Conservation (phyloP, 1,139 yeast genomes). For the Lodderomyces theae region DNA sequence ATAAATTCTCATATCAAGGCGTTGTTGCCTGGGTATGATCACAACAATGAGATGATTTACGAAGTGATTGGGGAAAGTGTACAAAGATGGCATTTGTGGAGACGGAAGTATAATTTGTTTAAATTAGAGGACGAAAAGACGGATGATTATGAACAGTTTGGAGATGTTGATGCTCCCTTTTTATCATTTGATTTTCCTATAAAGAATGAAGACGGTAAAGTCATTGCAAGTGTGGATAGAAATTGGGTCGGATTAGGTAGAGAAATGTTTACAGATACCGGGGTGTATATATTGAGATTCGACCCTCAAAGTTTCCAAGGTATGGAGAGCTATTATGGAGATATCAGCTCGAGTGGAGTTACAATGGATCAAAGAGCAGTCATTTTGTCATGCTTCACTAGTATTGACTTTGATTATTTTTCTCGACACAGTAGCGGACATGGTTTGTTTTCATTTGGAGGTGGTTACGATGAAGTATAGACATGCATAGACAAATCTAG, state of each 20-base stretch:
- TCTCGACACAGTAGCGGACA: constrained; percentile 75
- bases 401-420: constrained; percentile 93
- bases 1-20: constrained; percentile 86
- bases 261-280: constrained; percentile 91
- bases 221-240: constrained; percentile 78
- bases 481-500: constrained; percentile 1
- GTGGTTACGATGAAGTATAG: constrained; percentile 23
- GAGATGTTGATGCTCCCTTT: constrained; percentile 82
- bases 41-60: constrained; percentile 30
- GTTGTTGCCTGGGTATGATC: constrained; percentile 54
- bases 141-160: constrained; percentile 66
- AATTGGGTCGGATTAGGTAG: constrained; percentile 95
- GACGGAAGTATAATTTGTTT: constrained; percentile 81
- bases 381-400: constrained; percentile 79
- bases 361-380: constrained; percentile 83
- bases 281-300: constrained; percentile 83
- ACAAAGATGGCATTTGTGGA: constrained; percentile 94
- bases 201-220: constrained; percentile 51
- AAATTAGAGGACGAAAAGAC: constrained; percentile 45
- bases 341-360: constrained; percentile 11
- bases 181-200: constrained; percentile 86
- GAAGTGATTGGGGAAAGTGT: constrained; percentile 78
- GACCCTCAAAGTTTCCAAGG: constrained; percentile 65
- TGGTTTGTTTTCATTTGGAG: constrained; percentile 36
- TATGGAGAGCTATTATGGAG: constrained; percentile 23